Evolutionary conservation across 306 rosid genomes (phyloP).

Genomic region (Styphnolobium japonicum): DNA sequence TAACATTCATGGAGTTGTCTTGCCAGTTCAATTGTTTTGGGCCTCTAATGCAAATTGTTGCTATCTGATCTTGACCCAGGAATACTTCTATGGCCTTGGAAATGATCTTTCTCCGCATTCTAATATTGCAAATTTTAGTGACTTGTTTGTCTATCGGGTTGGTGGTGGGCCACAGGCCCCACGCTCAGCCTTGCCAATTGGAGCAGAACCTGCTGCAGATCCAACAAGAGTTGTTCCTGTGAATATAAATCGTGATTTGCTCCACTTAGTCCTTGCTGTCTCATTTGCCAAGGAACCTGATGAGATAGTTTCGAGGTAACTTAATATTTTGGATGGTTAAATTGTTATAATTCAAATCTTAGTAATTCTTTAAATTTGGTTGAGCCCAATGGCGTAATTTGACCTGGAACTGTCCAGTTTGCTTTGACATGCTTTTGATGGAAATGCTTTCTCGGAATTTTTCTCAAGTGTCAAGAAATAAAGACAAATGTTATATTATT

Average conservation of each 20-base stretch:
- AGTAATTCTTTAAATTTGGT: not conserved
- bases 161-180: slow-evolving; percentile 99
- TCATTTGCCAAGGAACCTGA: slow-evolving; percentile 92
- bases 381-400: no score
- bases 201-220: slow-evolving; percentile 96
- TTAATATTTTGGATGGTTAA: not conserved
- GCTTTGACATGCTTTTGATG: not conserved
- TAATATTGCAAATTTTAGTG: slow-evolving; percentile 72
- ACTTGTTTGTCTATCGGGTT: slow-evolving; percentile 72
- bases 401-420: not conserved
- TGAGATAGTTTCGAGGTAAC: slow-evolving; percentile 86
- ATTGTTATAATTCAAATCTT: not conserved
- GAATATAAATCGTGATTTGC: slow-evolving; percentile 76
- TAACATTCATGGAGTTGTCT: not conserved
- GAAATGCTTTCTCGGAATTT: not conserved
- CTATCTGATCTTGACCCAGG: slow-evolving; percentile 55
- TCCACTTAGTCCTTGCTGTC: slow-evolving; percentile 77
- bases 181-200: slow-evolving; percentile 94
- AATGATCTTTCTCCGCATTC: slow-evolving; percentile 97
- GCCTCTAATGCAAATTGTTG: slow-evolving; percentile 8
- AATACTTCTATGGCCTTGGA: slow-evolving; percentile 84
- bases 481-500: not conserved
- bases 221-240: slow-evolving; percentile 87
- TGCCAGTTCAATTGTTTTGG: slow-evolving; percentile 6
- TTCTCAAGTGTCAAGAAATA: not conserved